Evolutionary conservation across 495 filamentous ascomycete species (phyloP).

Genomic region (Lichenothelia convexa): DNA sequence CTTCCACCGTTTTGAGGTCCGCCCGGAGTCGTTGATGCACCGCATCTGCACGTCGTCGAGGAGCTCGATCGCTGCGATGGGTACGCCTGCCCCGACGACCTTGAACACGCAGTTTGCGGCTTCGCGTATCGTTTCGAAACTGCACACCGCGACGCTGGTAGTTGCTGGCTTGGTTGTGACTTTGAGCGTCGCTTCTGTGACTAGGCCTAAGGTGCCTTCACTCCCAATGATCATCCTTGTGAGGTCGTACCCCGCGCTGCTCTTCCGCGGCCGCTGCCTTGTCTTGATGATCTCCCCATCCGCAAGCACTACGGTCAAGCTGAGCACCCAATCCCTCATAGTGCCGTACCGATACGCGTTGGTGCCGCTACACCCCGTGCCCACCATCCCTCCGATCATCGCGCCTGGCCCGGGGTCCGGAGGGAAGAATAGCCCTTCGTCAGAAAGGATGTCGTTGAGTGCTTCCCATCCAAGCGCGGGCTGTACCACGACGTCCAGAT

Average conservation of each 20-base stretch:
- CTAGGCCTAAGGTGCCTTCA: constrained; percentile 81
- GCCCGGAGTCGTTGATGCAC: constrained; percentile 68
- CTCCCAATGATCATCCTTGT: constrained; percentile 74
- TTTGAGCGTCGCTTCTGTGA: constrained; percentile 76
- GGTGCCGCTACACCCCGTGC: constrained; percentile 82
- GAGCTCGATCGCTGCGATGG: constrained; percentile 78
- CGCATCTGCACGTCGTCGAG: constrained; percentile 90
- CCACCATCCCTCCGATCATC: constrained; percentile 93
- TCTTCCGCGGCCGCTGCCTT: constrained; percentile 56
- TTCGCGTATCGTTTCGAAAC: constrained; percentile 57
- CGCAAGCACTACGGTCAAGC: constrained; percentile 77
- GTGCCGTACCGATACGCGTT: constrained; percentile 90
- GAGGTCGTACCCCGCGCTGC: constrained; percentile 72
- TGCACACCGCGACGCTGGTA: constrained; percentile 67
- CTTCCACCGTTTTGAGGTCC: constrained; percentile 52
- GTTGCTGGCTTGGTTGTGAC: constrained; percentile 59
- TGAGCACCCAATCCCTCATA: constrained; percentile 92
- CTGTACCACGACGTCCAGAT: constrained; percentile 68
- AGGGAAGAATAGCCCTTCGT: constrained; percentile 61
- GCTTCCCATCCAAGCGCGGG: constrained; percentile 65
- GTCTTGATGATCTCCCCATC: constrained; percentile 90
- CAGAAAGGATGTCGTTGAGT: constrained; percentile 51
- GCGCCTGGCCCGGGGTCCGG: constrained; percentile 68
- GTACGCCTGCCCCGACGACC: constrained; percentile 63
- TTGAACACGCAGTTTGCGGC: constrained; percentile 67